phyloP scores from a whole-genome alignment of 371 early-diverging fungal genomes.

The Mortierella sp. region DNA sequence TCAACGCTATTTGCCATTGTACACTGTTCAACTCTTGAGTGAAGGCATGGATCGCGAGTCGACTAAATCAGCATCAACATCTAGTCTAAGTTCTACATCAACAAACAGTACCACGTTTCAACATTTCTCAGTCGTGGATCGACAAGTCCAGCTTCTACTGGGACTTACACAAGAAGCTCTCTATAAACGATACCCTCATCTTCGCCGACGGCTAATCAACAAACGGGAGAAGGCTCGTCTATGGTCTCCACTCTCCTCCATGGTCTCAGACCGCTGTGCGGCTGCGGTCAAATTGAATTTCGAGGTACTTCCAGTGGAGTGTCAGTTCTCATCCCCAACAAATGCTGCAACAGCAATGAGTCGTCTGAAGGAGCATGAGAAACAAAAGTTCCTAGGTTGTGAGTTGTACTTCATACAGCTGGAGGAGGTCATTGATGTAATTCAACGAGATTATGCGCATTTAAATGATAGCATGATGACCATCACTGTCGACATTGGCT shows the following conservation, averaged over 20 bases:
- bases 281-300: constrained; percentile 47
- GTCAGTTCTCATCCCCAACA: constrained; percentile 36
- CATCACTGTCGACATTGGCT: constrained; percentile 76
- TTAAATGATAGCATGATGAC: constrained; percentile 76
- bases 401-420: constrained; percentile 74
- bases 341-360: constrained; percentile 56
- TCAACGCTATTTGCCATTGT: constrained; percentile 72
- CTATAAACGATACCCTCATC: constrained; percentile 68
- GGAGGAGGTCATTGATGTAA: constrained; percentile 72
- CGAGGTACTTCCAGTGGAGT: constrained; percentile 38
- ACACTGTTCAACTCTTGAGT: constrained; percentile 69
- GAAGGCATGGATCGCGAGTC: constrained; percentile 12
- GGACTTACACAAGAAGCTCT: constrained; percentile 64
- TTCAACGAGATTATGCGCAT: constrained; percentile 72
- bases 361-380: constrained; percentile 65
- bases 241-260: constrained; percentile 77
- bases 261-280: constrained; percentile 66
- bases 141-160: constrained; percentile 73
- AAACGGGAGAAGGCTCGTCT: constrained; percentile 74
- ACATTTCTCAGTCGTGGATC: constrained; percentile 74
- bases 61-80: constrained; percentile 4
- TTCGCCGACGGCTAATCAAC: constrained; percentile 66
- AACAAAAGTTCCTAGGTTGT: constrained; percentile 67
- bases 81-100: constrained; percentile 6
- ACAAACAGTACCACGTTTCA: constrained; percentile 9